Evolutionary conservation across 768 basidiomycete species (phyloP).

Genomic region (Hygrocybe punicea): DNA sequence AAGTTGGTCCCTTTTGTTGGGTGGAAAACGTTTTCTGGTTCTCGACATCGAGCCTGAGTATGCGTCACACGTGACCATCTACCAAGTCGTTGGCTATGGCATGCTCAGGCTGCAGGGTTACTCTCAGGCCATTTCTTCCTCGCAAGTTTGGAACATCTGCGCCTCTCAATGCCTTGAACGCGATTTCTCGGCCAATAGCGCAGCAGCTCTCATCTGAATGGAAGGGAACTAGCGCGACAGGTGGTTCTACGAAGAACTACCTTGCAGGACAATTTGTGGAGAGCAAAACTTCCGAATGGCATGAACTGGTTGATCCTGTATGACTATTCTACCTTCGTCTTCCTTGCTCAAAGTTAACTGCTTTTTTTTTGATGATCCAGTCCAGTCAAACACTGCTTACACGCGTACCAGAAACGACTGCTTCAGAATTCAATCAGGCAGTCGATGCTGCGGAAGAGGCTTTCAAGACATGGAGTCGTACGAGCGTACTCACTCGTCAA

Average conservation of each 20-base stretch:
- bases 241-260: slow-evolving; percentile 88
- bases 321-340: slow-evolving; percentile 24
- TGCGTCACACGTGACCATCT: no score
- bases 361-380: slow-evolving; percentile 40
- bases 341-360: neutral
- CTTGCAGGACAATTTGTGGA: slow-evolving; percentile 88
- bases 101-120: no score
- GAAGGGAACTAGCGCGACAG: slow-evolving; percentile 83
- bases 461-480: slow-evolving; percentile 83
- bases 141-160: slow-evolving; percentile 47
- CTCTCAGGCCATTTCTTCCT: slow-evolving; percentile 24
- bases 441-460: slow-evolving; percentile 81
- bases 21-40: no score
- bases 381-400: slow-evolving; percentile 89
- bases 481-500: slow-evolving; percentile 83
- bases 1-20: no score
- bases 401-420: slow-evolving; percentile 85
- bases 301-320: slow-evolving; percentile 88
- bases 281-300: slow-evolving; percentile 73
- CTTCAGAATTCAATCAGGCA: slow-evolving; percentile 75
- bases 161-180: slow-evolving; percentile 47
- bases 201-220: slow-evolving; percentile 70
- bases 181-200: slow-evolving; percentile 57
- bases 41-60: no score
- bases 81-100: no score